Evolutionary conservation across 164 flowering plant species (phyloP), one percentile per base, ranked within the genome.

Genomic region (Liquidambar formosana): DNA sequence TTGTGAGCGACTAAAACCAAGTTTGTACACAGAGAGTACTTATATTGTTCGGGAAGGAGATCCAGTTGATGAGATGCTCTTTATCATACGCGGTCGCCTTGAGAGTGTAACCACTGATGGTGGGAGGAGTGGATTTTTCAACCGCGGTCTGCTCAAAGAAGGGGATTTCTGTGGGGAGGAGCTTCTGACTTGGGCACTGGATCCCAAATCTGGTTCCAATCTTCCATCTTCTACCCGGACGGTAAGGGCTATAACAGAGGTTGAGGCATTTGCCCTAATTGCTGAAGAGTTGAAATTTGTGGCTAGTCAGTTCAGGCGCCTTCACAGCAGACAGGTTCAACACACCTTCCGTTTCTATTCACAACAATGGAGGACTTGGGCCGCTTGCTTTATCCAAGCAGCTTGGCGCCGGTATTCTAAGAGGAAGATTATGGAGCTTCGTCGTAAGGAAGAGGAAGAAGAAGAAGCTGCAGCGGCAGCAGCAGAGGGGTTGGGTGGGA

Each of bases 301-400:
- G 9, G 99, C 99, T 0, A 76, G 91, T 65, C 99, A 96, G 72
- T 96, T 96, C 77, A 78, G 99, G 81, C 89, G 98, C 26, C 96
- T 96, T 45, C 98, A 96, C 78, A 96, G 99, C 77, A 80, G 95
- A 71, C 98, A 93, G 70, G 95, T 96, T 49, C 98, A 90, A 62
- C 99, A 96, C 74, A 96, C 98, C 5, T 96, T 96, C 85, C 84
- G 99, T 0, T 93, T 90, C 79, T 92, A 93, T 82, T 96, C 99
- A 4, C 97, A 93, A 76, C 99, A 96, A 51, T 96, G 99, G 99
- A 79, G 97, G 77, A 96, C 98, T n/a, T 96, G 99, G 99, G 97
- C 99, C 33, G 97, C 99, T 10, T 92, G 97, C 78, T 93, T 96
- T 51, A 90, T 96, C 61, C 99, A 96, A 77, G 96, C 95, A 9